These are phyloP conservation scores for Apiospora marii DNA, from an alignment of 2,329 filamentous ascomycete genomes.

Conservation along the genomic window DNA sequence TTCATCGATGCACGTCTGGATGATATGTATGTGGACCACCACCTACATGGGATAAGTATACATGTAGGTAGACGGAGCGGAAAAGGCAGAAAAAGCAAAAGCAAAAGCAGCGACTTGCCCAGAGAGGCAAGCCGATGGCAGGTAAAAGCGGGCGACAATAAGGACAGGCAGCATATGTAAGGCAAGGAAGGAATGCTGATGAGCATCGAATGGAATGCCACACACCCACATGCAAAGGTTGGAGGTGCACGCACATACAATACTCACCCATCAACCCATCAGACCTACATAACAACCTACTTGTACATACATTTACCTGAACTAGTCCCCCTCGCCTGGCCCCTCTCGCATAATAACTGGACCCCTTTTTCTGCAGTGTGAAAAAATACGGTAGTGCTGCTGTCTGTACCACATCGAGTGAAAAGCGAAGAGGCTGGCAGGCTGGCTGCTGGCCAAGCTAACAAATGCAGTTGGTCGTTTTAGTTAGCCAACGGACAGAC, in stretches of 20 bases:
- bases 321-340: neutral
- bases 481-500: slow-evolving; percentile 1
- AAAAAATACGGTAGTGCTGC: neutral
- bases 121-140: neutral
- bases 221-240: neutral
- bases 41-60: neutral
- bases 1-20: neutral
- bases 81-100: neutral
- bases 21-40: neutral
- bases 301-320: neutral
- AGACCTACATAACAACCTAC: neutral
- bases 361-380: neutral
- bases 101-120: slow-evolving; percentile 14
- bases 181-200: neutral
- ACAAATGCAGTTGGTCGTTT: neutral
- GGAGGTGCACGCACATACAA: neutral
- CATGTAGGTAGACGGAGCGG: neutral
- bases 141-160: neutral
- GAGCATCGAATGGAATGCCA: neutral
- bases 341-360: neutral
- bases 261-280: neutral
- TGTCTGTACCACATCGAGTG: neutral
- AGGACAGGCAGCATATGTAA: neutral
- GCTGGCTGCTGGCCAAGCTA: neutral
- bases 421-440: neutral